Evolutionary conservation across 1,284 basidiomycete genomes (phyloP).

Genomic region (Boletus smithii): DNA sequence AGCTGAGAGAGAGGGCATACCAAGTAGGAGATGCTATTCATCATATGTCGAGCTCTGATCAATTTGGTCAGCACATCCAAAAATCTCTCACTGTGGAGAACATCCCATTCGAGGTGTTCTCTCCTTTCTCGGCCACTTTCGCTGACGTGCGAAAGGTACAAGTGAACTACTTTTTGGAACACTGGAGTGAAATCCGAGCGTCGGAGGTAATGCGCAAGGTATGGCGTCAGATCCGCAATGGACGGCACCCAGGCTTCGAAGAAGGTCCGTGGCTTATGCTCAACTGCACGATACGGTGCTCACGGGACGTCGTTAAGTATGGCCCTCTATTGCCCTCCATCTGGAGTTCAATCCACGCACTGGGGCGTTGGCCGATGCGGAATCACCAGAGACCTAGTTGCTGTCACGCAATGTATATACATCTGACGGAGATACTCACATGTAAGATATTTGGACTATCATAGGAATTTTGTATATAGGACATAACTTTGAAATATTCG

Average conservation of each 20-base stretch:
- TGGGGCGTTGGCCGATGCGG: conserved; percentile 19
- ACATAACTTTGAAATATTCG: neutral
- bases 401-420: neutral
- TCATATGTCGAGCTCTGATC: neutral
- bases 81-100: conserved; percentile 74
- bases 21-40: conserved; percentile 39
- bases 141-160: conserved; percentile 83
- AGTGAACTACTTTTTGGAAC: conserved; percentile 72
- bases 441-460: conserved; percentile 10
- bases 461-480: conserved; percentile 8
- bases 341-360: conserved; percentile 55
- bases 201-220: conserved; percentile 80
- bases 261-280: conserved; percentile 47
- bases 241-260: conserved; percentile 80
- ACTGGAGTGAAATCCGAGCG: conserved; percentile 79
- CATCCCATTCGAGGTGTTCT: conserved; percentile 84
- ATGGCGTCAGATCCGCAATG: conserved; percentile 78
- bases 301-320: conserved; percentile 43
- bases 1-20: conserved; percentile 68
- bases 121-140: conserved; percentile 78
- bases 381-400: conserved; percentile 19
- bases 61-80: conserved; percentile 59
- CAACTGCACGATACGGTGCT: conserved; percentile 1
- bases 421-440: conserved; percentile 4
- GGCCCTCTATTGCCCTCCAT: conserved; percentile 63